Evolutionary conservation across 2,329 filamentous ascomycete genomes (phyloP).

Genomic region (Ascochyta viciae-villosae): DNA sequence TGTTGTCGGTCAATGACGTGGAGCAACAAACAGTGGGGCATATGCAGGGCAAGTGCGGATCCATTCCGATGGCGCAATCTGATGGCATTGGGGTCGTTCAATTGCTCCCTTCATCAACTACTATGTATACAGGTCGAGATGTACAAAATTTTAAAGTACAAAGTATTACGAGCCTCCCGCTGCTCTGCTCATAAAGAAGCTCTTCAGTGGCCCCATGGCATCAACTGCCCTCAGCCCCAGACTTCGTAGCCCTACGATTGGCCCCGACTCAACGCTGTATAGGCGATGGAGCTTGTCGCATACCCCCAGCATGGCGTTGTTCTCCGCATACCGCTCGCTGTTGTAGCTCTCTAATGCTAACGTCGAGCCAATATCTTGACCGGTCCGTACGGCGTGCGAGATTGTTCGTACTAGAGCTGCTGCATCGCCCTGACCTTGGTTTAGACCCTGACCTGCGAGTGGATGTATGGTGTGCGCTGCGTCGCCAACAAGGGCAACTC

Average conservation of each 20-base stretch:
- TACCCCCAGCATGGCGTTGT: conserved; percentile 77
- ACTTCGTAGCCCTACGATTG: conserved; percentile 80
- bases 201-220: conserved; percentile 76
- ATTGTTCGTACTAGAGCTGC: conserved; percentile 78
- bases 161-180: conserved; percentile 45
- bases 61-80: conserved; percentile 24
- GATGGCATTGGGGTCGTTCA: conserved; percentile 11
- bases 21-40: conserved; percentile 29
- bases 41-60: conserved; percentile 12
- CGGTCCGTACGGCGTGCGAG: conserved; percentile 77
- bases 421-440: conserved; percentile 90
- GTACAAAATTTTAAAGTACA: conserved; percentile 11
- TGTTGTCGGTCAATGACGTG: conserved; percentile 14
- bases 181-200: conserved; percentile 79
- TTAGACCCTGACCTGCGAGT: conserved; percentile 91
- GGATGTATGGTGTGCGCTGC: conserved; percentile 96
- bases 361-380: conserved; percentile 83
- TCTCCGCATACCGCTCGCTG: conserved; percentile 79
- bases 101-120: not conserved
- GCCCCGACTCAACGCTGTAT: conserved; percentile 81
- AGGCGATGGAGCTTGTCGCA: conserved; percentile 93
- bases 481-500: conserved; percentile 91
- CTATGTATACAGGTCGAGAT: conserved; percentile 21
- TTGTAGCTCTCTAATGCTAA: conserved; percentile 84
- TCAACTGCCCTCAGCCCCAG: conserved; percentile 80